Evolutionary conservation across 345 rosid genomes (phyloP).

Genomic region (Populus davidiana): DNA sequence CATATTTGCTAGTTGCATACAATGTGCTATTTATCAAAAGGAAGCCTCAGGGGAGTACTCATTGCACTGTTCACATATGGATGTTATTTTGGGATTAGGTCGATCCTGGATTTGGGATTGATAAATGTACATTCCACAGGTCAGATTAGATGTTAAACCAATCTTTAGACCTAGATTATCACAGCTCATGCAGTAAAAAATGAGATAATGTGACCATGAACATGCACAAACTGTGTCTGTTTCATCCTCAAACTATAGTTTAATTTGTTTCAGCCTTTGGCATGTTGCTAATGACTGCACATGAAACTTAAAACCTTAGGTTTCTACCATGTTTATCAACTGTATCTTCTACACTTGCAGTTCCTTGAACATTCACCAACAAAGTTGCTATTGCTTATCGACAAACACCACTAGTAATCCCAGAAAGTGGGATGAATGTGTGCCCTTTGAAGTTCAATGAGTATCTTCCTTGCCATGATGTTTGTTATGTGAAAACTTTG

Average conservation of each 20-base stretch:
- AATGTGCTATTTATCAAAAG: background rate
- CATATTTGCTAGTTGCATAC: background rate
- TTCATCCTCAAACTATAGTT: background rate
- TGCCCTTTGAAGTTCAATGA: constrained; percentile 73
- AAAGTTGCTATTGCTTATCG: constrained; percentile 56
- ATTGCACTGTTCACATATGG: background rate
- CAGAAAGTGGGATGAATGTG: constrained; percentile 59
- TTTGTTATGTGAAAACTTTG: constrained; percentile 48
- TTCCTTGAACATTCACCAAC: constrained; percentile 43
- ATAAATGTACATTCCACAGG: background rate
- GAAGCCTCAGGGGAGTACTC: background rate
- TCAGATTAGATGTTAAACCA: background rate
- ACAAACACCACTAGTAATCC: constrained; percentile 48
- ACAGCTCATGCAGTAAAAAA: background rate
- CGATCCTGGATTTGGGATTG: background rate
- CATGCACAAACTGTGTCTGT: background rate
- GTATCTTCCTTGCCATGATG: constrained; percentile 82
- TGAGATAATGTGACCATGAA: background rate
- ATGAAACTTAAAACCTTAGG: background rate
- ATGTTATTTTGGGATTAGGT: background rate
- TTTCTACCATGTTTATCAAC: background rate
- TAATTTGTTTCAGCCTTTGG: background rate
- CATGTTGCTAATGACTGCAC: background rate
- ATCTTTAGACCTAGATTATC: background rate
- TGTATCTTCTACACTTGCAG: constrained; percentile 32